Conservation (phyloP, 2,329 filamentous ascomycete genomes). For the Aspergillus brasiliensis region DNA sequence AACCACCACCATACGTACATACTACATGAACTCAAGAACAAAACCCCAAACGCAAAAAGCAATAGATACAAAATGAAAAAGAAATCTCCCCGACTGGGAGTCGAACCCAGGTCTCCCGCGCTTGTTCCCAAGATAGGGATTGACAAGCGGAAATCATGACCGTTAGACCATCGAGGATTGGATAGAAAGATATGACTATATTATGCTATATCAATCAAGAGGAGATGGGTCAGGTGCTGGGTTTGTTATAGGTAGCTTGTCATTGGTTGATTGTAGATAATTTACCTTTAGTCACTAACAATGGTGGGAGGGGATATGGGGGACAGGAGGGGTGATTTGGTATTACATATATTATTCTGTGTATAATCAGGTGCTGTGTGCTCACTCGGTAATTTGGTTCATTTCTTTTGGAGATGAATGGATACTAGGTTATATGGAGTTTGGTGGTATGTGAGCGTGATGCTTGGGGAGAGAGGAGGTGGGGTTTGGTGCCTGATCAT, state of each 20-base stretch:
- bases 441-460: no score
- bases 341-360: no score
- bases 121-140: not conserved
- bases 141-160: constrained; percentile 5
- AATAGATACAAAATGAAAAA: not conserved
- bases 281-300: not conserved
- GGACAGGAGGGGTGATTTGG: no score
- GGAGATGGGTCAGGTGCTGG: not conserved
- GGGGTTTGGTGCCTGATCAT: no score
- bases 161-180: constrained; percentile 2
- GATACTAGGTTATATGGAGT: no score
- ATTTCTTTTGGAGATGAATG: no score
- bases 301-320: no score
- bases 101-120: constrained; percentile 4
- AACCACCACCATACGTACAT: no score
- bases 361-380: no score
- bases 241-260: not conserved
- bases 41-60: not conserved
- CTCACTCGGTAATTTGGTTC: no score
- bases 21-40: no score
- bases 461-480: no score
- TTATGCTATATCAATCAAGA: not conserved
- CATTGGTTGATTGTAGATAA: not conserved
- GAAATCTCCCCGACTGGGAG: constrained; percentile 7
- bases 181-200: not conserved